These are phyloP conservation scores for Eleusine coracana DNA, from an alignment of 176 grass and related monocot species.

Conservation along the genomic window DNA sequence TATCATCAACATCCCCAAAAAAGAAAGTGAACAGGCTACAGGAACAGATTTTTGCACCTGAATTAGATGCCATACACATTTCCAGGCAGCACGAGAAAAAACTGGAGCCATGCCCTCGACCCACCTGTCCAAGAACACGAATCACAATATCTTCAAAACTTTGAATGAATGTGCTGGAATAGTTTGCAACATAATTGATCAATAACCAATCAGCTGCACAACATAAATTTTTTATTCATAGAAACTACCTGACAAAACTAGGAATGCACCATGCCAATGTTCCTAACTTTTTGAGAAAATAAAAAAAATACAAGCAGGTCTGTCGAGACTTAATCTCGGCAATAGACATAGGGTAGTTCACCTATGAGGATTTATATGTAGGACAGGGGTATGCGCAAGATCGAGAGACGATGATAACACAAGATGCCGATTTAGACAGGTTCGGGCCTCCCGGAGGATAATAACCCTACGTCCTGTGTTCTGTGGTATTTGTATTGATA, in stretches of 20 bases:
- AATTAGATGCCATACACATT: conserved; percentile 97
- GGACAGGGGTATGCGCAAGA: too few relatives aligned
- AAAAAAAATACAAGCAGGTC: background rate
- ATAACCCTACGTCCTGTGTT: too few relatives aligned
- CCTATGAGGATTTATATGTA: too few relatives aligned
- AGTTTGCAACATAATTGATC: background rate
- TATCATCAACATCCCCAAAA: conserved; percentile 22
- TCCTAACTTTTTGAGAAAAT: background rate
- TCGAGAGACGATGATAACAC: too few relatives aligned
- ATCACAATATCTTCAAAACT: conserved; percentile 30
- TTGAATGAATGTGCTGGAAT: background rate
- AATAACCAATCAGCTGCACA: conserved; percentile 12
- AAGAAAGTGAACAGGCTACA: background rate
- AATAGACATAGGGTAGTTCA: too few relatives aligned
- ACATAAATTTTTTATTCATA: background rate
- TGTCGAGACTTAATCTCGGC: too few relatives aligned
- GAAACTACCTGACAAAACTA: background rate
- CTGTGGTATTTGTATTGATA: too few relatives aligned
- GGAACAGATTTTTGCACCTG: conserved; percentile 56
- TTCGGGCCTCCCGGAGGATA: too few relatives aligned
- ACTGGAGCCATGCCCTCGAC: conserved; percentile 99
- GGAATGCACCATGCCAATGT: conserved; percentile 3
- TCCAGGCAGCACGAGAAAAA: conserved; percentile 95
- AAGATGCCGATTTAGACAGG: too few relatives aligned
- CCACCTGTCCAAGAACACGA: conserved; percentile 60